Evolutionary conservation across 805 yeast genomes (phyloP), one percentile per base, ranked within the genome.

Genomic region (Candida saitoana): DNA sequence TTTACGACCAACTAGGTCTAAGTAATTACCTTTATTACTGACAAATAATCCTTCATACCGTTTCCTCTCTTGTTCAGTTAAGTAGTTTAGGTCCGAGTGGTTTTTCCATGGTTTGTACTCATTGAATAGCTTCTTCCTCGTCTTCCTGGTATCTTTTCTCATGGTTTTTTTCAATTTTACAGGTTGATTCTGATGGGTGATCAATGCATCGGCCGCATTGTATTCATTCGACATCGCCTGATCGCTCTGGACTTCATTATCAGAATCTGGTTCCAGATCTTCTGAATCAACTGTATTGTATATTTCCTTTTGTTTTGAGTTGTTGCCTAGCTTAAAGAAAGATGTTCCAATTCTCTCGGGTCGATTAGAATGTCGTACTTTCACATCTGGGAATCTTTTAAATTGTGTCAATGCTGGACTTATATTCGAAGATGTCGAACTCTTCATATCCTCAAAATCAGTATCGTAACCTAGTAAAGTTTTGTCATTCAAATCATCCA

Each of bases 21-120:
- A 59, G 52, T 83, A 82, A 3, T 66, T 55, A 2, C 93, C 95
- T 48, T 78, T 79, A 57, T 93, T 93, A 25, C 96, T 80, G 0
- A 84, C 95, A 96, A 96, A 93, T 12, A 93, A 76, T 18, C 95
- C 95, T 60, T 90, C 97, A 60, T 91, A 93, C 30, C 98, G 65
- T 57, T 89, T 89, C 45, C 87, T 73, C 58, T 93, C 98, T 34
- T 69, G 74, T 35, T 77, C 80, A 1, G 76, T 70, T 27, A 74
- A 67, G 59, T 49, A 69, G 57, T 48, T 54, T 4, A 80, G 69
- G 45, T 79, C 85, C 22, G 69, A 69, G 61, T 88, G 97, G 53
- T 83, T 81, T 53, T 90, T 89, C 96, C 97, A 89, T 0, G 98
- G 98, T 60, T 89, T 88, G 45, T 85, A 87, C 54, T 84, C 95